phyloP scores from a whole-genome alignment of 2,329 filamentous ascomycete species.

The Stagonosporopsis rhizophila region DNA sequence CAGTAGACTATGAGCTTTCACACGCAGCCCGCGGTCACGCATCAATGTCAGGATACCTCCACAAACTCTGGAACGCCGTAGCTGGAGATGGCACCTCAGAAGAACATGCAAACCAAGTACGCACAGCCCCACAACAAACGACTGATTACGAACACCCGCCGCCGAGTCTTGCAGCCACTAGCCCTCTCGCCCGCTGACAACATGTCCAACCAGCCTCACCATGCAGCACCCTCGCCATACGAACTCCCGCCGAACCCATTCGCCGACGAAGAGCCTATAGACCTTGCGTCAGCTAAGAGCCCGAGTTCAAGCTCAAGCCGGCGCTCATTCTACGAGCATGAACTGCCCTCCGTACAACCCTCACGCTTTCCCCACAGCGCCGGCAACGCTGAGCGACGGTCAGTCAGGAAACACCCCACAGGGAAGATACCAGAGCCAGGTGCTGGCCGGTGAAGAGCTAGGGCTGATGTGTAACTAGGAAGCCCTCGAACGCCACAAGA shows the following conservation, averaged over 20 bases:
- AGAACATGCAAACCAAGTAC: constrained; percentile 16
- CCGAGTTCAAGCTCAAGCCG: not conserved
- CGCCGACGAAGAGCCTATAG: not conserved
- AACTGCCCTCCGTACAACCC: not conserved
- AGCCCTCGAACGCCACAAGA: constrained; percentile 26
- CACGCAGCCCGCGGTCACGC: not conserved
- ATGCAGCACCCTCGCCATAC: constrained; percentile 19
- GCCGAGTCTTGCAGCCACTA: not conserved
- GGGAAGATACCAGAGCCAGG: not conserved
- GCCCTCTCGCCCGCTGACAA: constrained; percentile 20
- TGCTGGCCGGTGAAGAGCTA: constrained; percentile 6
- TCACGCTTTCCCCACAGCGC: not conserved
- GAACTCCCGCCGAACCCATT: not conserved
- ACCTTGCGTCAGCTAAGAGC: not conserved
- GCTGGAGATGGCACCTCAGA: not conserved
- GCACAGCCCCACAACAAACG: constrained; percentile 3
- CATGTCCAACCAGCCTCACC: constrained; percentile 30
- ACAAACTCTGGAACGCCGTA: not conserved
- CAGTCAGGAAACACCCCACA: constrained; percentile 6
- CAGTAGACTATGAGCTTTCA: not conserved
- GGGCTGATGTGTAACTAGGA: constrained; percentile 16
- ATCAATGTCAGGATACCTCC: not conserved
- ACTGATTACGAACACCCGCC: not conserved
- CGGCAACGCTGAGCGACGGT: not conserved
- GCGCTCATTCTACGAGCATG: not conserved